Percentiles rank a stretch among this genome's conserved stretches.
These are phyloP conservation scores for Cyclotella cryptica DNA, from an alignment of 108 stramenopile species.

Conservation along the genomic window DNA sequence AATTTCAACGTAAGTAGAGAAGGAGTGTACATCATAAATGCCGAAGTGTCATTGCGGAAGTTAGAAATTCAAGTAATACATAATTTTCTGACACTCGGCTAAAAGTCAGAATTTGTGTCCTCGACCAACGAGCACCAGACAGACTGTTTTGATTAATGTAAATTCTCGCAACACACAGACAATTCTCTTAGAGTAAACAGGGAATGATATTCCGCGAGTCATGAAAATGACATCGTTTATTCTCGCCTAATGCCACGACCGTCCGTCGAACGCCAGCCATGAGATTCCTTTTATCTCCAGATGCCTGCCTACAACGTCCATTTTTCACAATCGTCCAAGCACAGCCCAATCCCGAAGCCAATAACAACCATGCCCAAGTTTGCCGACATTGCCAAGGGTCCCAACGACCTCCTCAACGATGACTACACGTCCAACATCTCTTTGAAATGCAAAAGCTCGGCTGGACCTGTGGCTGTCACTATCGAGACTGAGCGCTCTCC, in stretches of 20 bases:
- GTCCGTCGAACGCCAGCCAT: not conserved
- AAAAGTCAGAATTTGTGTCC: not conserved
- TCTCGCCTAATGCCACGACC: not conserved
- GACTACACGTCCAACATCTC: constrained; percentile 87
- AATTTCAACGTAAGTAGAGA: no score
- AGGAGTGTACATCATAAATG: no score
- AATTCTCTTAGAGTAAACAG: not conserved
- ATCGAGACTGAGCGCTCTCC: constrained; percentile 86
- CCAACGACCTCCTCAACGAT: constrained; percentile 86
- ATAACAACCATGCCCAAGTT: constrained; percentile 80
- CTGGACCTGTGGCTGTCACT: constrained; percentile 88
- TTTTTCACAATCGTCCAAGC: constrained; percentile 6
- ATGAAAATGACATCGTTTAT: not conserved
- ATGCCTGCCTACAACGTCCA: not conserved
- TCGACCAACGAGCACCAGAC: not conserved
- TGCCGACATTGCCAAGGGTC: constrained; percentile 83
- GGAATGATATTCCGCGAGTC: not conserved
- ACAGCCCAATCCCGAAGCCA: not conserved
- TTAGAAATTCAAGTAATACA: no score
- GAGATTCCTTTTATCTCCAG: no score
- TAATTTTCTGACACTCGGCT: no score
- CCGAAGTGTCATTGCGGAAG: no score
- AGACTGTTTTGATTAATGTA: not conserved
- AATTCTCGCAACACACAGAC: not conserved
- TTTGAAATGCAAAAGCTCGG: constrained; percentile 88